A percentile compares a stretch with the other conserved stretches of the same genome.
These are phyloP conservation scores for Allantophomopsis lycopodina DNA, from an alignment of 2,329 filamentous ascomycete species.

Conservation along the genomic window DNA sequence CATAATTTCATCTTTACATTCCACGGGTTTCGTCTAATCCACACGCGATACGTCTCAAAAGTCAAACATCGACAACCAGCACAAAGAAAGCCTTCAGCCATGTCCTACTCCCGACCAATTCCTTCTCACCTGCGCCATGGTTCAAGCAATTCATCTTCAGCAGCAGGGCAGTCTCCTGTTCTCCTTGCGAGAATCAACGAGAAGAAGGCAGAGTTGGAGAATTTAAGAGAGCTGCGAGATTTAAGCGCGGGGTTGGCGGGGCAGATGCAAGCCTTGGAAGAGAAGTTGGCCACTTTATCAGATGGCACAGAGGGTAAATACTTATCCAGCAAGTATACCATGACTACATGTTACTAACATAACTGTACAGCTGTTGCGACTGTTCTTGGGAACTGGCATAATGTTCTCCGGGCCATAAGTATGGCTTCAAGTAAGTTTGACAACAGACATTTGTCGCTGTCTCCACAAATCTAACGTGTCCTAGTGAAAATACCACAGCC, in stretches of 20 bases:
- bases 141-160: slow-evolving; percentile 29
- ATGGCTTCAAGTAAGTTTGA: slow-evolving; percentile 64
- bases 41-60: no score
- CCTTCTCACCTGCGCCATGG: slow-evolving; percentile 55
- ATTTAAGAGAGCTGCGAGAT: slow-evolving; percentile 63
- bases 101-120: slow-evolving; percentile 44
- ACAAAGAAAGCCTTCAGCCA: slow-evolving; percentile 12
- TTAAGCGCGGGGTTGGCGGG: slow-evolving; percentile 65
- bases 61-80: no score
- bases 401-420: slow-evolving; percentile 69
- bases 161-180: slow-evolving; percentile 51
- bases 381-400: slow-evolving; percentile 82
- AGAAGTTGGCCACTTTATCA: slow-evolving; percentile 64
- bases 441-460: not conserved
- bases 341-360: slow-evolving; percentile 1
- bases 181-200: slow-evolving; percentile 67
- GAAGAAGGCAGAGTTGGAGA: slow-evolving; percentile 74
- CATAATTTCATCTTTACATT: no score
- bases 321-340: not conserved
- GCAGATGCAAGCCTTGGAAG: slow-evolving; percentile 72
- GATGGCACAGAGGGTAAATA: slow-evolving; percentile 65
- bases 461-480: slow-evolving; percentile 3
- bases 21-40: no score
- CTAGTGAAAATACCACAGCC: slow-evolving; percentile 58
- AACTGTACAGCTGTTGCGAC: slow-evolving; percentile 53